phyloP scores from a whole-genome alignment of 495 filamentous ascomycete genomes.

The Penicillium alfredii region DNA sequence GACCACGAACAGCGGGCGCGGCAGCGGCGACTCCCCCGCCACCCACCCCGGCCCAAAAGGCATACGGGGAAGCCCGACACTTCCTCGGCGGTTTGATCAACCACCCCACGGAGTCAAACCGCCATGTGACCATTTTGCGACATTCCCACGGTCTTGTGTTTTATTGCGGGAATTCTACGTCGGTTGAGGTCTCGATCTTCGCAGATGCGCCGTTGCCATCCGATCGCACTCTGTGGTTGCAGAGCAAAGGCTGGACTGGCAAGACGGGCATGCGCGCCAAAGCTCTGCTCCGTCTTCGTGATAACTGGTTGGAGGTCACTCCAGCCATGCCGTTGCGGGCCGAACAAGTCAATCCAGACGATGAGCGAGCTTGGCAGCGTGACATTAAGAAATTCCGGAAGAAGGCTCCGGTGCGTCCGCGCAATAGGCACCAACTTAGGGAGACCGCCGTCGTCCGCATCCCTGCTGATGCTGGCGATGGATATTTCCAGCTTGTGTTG shows the following conservation, averaged over 20 bases:
- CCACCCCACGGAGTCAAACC: constrained; percentile 58
- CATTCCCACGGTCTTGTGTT: constrained; percentile 58
- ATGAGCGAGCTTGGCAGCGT: constrained; percentile 61
- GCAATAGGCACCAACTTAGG: constrained; percentile 45
- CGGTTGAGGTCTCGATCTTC: constrained; percentile 57
- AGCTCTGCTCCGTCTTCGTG: constrained; percentile 48
- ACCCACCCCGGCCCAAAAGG: constrained; percentile 27
- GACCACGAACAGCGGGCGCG: constrained; percentile 17
- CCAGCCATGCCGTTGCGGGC: constrained; percentile 42
- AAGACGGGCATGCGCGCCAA: constrained; percentile 64
- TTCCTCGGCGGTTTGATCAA: constrained; percentile 58
- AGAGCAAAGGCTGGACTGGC: constrained; percentile 60
- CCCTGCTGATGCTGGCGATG: constrained; percentile 55
- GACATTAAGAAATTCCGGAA: constrained; percentile 56
- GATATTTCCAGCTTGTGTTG: constrained; percentile 60
- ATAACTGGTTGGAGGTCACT: constrained; percentile 60
- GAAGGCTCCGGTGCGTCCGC: constrained; percentile 35
- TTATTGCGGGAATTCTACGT: constrained; percentile 58
- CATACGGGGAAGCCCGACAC: constrained; percentile 52
- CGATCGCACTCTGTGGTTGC: constrained; percentile 58
- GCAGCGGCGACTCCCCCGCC: constrained; percentile 4
- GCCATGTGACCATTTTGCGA: constrained; percentile 60
- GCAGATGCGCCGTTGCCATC: constrained; percentile 48
- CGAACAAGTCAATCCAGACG: constrained; percentile 39
- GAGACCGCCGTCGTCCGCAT: constrained; percentile 60